These are phyloP conservation scores for Suhomyces guaymorum DNA, from an alignment of 1,139 yeast genomes.

Conservation along the genomic window DNA sequence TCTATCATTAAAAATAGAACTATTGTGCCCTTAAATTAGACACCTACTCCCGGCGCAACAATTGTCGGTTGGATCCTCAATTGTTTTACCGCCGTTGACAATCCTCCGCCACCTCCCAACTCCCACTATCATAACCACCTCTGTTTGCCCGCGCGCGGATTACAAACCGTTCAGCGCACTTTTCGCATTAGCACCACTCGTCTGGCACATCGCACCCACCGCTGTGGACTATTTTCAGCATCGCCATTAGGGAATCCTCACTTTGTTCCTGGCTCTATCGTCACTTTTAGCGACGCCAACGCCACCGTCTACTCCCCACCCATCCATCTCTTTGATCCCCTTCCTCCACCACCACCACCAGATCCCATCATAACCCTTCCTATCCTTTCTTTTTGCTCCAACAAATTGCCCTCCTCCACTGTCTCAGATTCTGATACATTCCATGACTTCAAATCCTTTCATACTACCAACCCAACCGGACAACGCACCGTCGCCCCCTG, in stretches of 20 bases:
- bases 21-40: slow-evolving; percentile 1
- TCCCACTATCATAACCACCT: neutral
- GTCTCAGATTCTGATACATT: slow-evolving; percentile 3
- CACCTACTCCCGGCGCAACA: slow-evolving; percentile 1
- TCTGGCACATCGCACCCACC: too few species aligned
- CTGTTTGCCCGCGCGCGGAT: too few species aligned
- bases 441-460: slow-evolving; percentile 12
- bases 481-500: slow-evolving; percentile 12
- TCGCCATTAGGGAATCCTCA: too few species aligned
- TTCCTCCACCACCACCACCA: neutral
- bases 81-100: slow-evolving; percentile 4
- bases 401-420: slow-evolving; percentile 1
- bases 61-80: neutral
- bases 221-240: too few species aligned
- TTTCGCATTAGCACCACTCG: too few species aligned
- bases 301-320: neutral
- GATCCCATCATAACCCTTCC: neutral
- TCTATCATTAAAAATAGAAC: neutral
- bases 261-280: too few species aligned
- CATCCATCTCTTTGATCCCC: neutral
- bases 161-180: neutral
- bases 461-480: slow-evolving; percentile 13
- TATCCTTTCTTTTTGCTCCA: neutral
- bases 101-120: neutral
- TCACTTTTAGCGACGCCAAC: too few species aligned